Base-by-base conservation (phyloP, 106 monocot species). In the Gastrodia elata region DNA sequence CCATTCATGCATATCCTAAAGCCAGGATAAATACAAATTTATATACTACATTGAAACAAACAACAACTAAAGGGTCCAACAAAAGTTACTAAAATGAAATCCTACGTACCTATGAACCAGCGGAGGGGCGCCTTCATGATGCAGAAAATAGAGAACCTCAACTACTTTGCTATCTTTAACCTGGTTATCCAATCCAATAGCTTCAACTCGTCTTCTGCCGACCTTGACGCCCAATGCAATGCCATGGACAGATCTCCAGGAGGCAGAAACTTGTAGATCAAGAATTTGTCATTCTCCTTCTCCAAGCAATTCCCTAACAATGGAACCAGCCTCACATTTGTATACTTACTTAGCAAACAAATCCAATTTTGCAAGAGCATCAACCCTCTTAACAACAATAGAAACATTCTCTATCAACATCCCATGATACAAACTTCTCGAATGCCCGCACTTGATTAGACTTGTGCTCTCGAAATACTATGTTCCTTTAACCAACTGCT, bases 361-460 rank as follows among this genome's bases (percentile, higher is more conserved):
- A 28, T 87, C 79, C 81, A 91, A 27, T 75, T 96, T 92, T 7
- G 72, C 82, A 13, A 65, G 65, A 48, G 73, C 38, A 71, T 87
- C 78, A 30, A 92, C 72, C 82, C 77, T 89, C 77, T 96, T 96
- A 35, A 96, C 84, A 26, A 90, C 96, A 15, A 96, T 78, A 6
- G 58, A 68, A 58, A 70, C 35, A 42, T 90, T 92, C 34, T 79
- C 78, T 57, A 89, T 81, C 70, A 92, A 80, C 30, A 77, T 58
- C 11, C 92, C 95, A 70, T 46, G 78, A 68, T 87, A 96, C 36
- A 96, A 65, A 37, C 90, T 87, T 0, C 95, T 92, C 5, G 89
- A 89, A 38, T 90, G 92, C 44, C 95, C 95, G 25, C 77, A 81
- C 73, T 88, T 92, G 64, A 92, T 82, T 64, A 91, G 87, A 38